Percentiles rank a stretch among this genome's conserved stretches.
Conservation (phyloP, 75 land plant genomes). For the Picea glauca region DNA sequence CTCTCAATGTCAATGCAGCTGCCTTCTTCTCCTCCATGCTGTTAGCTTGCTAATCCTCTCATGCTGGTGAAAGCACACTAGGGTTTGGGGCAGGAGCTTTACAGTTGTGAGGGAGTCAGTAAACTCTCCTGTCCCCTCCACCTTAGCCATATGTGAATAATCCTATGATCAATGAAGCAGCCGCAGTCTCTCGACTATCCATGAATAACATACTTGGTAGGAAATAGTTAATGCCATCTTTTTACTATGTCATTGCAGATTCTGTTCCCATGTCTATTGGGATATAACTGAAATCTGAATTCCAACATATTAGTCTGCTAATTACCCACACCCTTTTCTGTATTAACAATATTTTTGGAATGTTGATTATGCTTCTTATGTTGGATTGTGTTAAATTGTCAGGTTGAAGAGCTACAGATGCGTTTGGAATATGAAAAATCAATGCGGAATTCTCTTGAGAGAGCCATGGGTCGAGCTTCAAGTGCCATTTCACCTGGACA, state of each 20-base stretch:
- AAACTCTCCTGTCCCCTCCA: too few relatives aligned
- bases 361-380: background rate
- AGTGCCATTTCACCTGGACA: constrained; percentile 79
- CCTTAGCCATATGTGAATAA: too few relatives aligned
- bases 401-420: constrained; percentile 80
- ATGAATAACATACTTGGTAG: background rate
- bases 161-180: too few relatives aligned
- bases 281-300: background rate
- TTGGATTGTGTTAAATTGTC: background rate
- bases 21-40: too few relatives aligned
- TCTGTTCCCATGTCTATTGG: background rate
- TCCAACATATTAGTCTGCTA: background rate
- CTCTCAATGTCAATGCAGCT: too few relatives aligned
- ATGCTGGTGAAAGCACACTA: too few relatives aligned
- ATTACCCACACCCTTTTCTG: background rate
- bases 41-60: too few relatives aligned
- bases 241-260: background rate
- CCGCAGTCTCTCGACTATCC: too few relatives aligned
- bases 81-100: too few relatives aligned
- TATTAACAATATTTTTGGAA: background rate
- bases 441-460: constrained; percentile 64
- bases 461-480: constrained; percentile 73
- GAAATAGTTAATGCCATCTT: background rate
- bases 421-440: constrained; percentile 70
- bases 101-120: too few relatives aligned